Evolutionary conservation across 1,284 basidiomycete species (phyloP).

Genomic region (Trichosporon ovoides): DNA sequence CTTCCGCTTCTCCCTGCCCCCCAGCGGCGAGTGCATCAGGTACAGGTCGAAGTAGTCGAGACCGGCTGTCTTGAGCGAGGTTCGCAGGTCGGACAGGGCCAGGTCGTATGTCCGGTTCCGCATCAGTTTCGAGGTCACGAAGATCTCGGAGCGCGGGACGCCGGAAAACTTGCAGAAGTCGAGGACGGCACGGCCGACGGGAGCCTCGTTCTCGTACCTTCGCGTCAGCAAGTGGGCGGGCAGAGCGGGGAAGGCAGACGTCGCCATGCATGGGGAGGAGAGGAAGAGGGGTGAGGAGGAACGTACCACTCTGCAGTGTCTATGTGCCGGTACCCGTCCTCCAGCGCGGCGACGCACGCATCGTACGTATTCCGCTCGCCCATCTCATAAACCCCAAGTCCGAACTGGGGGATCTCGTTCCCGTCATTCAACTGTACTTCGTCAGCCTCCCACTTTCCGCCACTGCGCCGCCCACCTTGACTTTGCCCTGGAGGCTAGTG

Average conservation of each 20-base stretch:
- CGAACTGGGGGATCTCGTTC: constrained; percentile 59
- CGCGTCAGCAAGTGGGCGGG: constrained; percentile 21
- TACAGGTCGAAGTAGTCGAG: constrained; percentile 52
- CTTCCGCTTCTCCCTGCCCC: constrained; percentile 45
- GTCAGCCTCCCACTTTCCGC: background rate
- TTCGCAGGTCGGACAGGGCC: constrained; percentile 54
- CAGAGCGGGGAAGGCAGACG: background rate
- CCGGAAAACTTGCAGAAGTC: constrained; percentile 50
- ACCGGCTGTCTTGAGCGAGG: constrained; percentile 56
- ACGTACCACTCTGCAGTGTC: constrained; percentile 47
- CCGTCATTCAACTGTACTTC: constrained; percentile 57
- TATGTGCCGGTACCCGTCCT: constrained; percentile 64
- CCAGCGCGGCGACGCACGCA: constrained; percentile 59
- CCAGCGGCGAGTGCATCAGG: constrained; percentile 50
- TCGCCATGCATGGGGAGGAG: too few species aligned
- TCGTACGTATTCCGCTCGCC: constrained; percentile 57
- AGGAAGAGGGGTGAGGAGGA: background rate
- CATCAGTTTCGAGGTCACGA: constrained; percentile 66
- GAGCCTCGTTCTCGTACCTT: constrained; percentile 66
- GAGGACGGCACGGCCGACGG: constrained; percentile 59
- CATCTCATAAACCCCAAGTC: constrained; percentile 65
- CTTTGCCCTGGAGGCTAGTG: constrained; percentile 10
- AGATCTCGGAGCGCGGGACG: constrained; percentile 57
- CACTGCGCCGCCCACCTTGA: constrained; percentile 16
- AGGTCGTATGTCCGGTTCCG: constrained; percentile 56